These are phyloP conservation scores for Cyamopsis tetragonoloba DNA, from an alignment of 306 rosid genomes.

Conservation along the genomic window DNA sequence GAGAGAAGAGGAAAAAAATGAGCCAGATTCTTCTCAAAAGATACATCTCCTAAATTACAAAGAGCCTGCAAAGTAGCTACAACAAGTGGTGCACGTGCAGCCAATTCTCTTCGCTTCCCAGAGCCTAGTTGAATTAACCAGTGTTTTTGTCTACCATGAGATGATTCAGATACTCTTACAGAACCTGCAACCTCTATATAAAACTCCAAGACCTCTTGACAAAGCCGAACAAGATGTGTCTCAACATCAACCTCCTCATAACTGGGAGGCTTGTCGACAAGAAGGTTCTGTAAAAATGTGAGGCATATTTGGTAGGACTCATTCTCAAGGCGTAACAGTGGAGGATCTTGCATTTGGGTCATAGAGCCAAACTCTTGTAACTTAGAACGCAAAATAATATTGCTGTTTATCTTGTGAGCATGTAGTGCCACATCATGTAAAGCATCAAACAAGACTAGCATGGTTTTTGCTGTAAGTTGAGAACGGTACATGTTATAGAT, in stretches of 20 bases:
- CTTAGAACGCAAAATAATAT: conserved; percentile 62
- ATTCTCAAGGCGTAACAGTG: conserved; percentile 85
- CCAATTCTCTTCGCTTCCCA: conserved; percentile 87
- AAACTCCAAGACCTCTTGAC: conserved; percentile 70
- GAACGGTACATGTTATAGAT: conserved; percentile 80
- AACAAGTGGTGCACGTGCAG: conserved; percentile 82
- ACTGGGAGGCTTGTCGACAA: conserved; percentile 58
- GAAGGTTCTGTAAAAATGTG: conserved; percentile 79
- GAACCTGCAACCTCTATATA: conserved; percentile 65
- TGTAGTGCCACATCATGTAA: conserved; percentile 79
- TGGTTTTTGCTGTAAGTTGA: conserved; percentile 63
- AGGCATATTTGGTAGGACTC: conserved; percentile 96
- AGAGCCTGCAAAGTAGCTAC: conserved; percentile 84
- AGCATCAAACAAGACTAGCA: conserved; percentile 63
- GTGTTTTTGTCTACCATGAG: conserved; percentile 47
- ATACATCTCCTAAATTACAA: conserved; percentile 61
- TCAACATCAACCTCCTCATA: conserved; percentile 71
- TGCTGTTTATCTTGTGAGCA: conserved; percentile 76
- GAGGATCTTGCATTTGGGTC: conserved; percentile 99
- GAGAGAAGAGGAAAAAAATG: conserved; percentile 80
- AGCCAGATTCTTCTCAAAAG: conserved; percentile 68
- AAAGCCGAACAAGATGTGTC: conserved; percentile 58
- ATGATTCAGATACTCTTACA: conserved; percentile 53
- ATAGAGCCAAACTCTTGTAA: conserved; percentile 79
- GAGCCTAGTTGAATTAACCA: conserved; percentile 90